Evolutionary conservation across 2,329 filamentous ascomycete genomes (phyloP), one percentile per base, ranked within the genome.

Genomic region (Clarireedia monteithiana): DNA sequence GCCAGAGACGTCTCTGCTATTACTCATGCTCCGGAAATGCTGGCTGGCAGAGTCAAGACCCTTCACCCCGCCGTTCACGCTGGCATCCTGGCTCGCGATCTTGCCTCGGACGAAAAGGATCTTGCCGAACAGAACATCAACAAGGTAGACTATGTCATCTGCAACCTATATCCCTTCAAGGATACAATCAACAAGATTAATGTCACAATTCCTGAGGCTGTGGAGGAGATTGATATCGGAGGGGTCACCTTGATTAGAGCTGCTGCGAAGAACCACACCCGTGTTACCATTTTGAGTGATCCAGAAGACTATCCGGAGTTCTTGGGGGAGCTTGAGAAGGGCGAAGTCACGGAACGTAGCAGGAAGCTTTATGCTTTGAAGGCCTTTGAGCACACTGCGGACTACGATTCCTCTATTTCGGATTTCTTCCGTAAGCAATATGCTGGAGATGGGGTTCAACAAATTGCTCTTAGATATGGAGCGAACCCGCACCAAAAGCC

Each of bases 111-210:
- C 74, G 90, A 97, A 76, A 95, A 96, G 75, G 94, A 99, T 70
- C 85, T 99, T 50, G 90, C 89, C 51, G 88, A 94, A 73, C 90
- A 95, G 76, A 94, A 91, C 75, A 96, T 96, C 72, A 82, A 88
- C 77, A 95, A 95, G 77, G 90, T 96, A 58, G 90, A 95, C 80
- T 95, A 86, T 67, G 90, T 96, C 66, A 87, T 99, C 71, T 97
- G 94, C 86, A 99, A 99, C 77, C 82, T 99, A 55, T 97, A 99
- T 74, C 94, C 94, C 12, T 99, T 99, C 84, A 96, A 96, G 78
- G 91, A 97, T 72, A 99, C 94, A 34, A 85, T 99, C 66, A 88
- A 91, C 67, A 95, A 96, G 80, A 85, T 95, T 77, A 95, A 96
- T 69, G 94, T 99, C 68, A 97, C 92, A 59, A 89, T 99, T 61